Percentiles rank a stretch among this genome's conserved stretches.
Evolutionary conservation across 192 early-diverging fungal genomes (phyloP).

Genomic region (Gaertneriomyces semiglobifer): DNA sequence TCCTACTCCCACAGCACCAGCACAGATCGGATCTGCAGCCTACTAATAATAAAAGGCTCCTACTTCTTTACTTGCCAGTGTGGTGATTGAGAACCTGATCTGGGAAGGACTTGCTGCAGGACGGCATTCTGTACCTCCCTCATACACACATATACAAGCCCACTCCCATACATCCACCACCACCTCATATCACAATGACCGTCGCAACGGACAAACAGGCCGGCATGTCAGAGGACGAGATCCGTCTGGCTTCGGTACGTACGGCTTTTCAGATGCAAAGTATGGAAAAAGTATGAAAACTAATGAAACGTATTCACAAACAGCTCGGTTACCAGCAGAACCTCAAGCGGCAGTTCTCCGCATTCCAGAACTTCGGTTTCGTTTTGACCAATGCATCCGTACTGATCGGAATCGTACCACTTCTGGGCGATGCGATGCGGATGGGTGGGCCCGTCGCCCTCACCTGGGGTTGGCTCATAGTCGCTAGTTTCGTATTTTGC

Average conservation of each 20-base stretch:
- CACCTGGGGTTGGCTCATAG: conserved; percentile 44
- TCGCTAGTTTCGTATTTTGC: conserved; percentile 25
- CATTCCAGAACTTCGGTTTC: conserved; percentile 36
- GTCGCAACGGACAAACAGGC: background rate
- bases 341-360: conserved; percentile 41
- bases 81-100: no score
- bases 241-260: conserved; percentile 33
- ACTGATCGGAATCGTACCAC: conserved; percentile 38
- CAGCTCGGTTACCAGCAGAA: conserved; percentile 42
- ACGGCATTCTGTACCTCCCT: no score
- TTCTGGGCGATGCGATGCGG: conserved; percentile 28
- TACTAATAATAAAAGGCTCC: no score
- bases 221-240: conserved; percentile 35
- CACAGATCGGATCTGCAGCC: no score
- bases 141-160: no score
- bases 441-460: conserved; percentile 37
- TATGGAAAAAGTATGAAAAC: background rate
- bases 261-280: background rate
- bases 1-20: no score
- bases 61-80: no score
- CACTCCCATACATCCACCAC: no score
- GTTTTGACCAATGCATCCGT: conserved; percentile 37
- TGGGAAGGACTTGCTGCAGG: no score
- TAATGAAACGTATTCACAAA: background rate
- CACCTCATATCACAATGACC: conserved; percentile 8